A percentile compares a stretch with the other conserved stretches of the same genome.
These are phyloP conservation scores for Gossypium arboreum DNA, from an alignment of 345 rosid genomes.

Conservation along the genomic window DNA sequence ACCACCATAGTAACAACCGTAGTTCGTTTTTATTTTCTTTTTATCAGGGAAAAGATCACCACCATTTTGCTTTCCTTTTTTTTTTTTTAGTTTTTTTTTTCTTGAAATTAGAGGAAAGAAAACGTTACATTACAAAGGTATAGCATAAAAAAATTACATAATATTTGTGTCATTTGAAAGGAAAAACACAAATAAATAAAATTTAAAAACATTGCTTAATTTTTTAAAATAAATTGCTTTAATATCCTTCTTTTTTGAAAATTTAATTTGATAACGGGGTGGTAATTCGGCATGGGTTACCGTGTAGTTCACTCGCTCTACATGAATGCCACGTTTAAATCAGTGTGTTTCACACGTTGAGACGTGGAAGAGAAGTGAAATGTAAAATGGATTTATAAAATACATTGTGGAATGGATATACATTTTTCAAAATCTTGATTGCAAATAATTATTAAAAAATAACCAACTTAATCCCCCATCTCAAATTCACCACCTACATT, in stretches of 20 bases:
- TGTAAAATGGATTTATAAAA: not conserved
- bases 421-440: no score
- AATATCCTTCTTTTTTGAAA: not conserved
- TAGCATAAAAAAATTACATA: no score
- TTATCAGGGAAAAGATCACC: not conserved
- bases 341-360: not conserved
- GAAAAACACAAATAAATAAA: not conserved
- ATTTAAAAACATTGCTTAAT: not conserved
- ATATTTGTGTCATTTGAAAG: no score
- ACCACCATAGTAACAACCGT: conserved; percentile 21
- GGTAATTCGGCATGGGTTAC: not conserved
- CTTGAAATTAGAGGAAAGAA: no score
- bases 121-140: conserved; percentile 1
- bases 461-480: no score
- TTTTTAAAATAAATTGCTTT: not conserved
- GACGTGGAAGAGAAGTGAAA: not conserved
- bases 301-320: not conserved
- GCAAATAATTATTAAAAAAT: no score
- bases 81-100: not conserved
- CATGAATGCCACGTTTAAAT: not conserved
- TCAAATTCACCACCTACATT: no score
- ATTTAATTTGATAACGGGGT: not conserved
- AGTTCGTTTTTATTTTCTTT: not conserved
- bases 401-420: no score
- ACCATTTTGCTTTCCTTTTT: not conserved